Base-by-base conservation (phyloP, 768 basidiomycete species). In the Mycena chlorophos region DNA sequence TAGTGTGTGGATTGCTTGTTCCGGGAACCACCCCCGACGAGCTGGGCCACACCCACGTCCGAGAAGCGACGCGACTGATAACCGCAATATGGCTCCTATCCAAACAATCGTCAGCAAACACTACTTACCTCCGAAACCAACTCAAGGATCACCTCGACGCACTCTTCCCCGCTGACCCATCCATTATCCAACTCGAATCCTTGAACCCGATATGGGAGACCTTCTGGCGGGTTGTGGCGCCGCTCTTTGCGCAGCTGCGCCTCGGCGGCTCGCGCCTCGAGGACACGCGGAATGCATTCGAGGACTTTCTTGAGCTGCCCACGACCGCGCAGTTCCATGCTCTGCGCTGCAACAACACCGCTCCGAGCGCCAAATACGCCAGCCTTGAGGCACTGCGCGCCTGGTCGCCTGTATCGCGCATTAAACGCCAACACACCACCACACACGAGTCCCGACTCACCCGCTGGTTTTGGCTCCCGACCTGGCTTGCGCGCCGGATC, bases 121-220 rank as follows among this genome's bases (percentile, higher is more conserved):
- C 78, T 40, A 64, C 79, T n/a, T n/a, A n/a, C 1, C 66, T 83
- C 5, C 73, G 74, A 43, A 3, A 40, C 3, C 68, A 69, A 42
- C 66, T 85, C 22, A 66, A 46, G 12, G 27, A 20, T 46, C 45
- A 46, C 45, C 45, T 46, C 20, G 71, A 2, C 63, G 54, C 1
- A 4, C 77, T 85, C 57, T 56, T 86, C 20, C 74, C 78, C 1
- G 67, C 74, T 29, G 49, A 48, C 1, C 40, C 40, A 58, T 66
- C 1, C 54, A 26, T 3, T 73, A 70, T 49, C 67, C 69, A 1
- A 0, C 66, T 86, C 16, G 74, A 85, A 40, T 75, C 75, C 53
- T 72, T 87, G 49, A 75, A 86, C 43, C 85, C 85, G 0, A 69
- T 79, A 1, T 87, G 82, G 73, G 86, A 87, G 63, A 81, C 80